Evolutionary conservation across 208 protist species (phyloP), one percentile per base, ranked within the genome.

Genomic region (Angomonas ambiguus): DNA sequence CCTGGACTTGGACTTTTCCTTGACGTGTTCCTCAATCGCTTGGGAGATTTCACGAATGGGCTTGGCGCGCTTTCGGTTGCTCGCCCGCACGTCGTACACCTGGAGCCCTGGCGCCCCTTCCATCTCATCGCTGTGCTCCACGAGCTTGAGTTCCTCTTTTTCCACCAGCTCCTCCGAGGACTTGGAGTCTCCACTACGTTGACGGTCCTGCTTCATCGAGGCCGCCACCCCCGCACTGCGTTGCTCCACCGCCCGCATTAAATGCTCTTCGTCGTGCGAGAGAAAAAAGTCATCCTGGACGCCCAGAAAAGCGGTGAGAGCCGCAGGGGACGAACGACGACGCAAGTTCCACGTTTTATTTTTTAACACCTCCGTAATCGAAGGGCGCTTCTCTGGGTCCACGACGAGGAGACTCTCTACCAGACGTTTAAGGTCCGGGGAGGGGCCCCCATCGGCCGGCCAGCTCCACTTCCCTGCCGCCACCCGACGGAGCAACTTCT

Each of bases 81-180:
- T 90, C 20, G 71, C 77, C 2, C 89, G 86, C n/a, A 93, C 71
- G 76, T 95, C 90, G 69, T 95, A 93, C 11, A 95, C 69, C 61
- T 95, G 87, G 62, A 87, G 74, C 16, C 62, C 74, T 20, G 82
- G 75, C 11, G 71, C 76, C 11, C 85, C 89, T 51, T 81, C 85
- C 0, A 89, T 77, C 2, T 71, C 69, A 18, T 67, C 70, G n/a
- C 85, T 80, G 48, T 68, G 76, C 24, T 82, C 69, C n/a, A 93
- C 87, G 60, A 93, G 78, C 63, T 87, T 86, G 22, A 95, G 71
- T 8, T 33, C 61, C 2, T 56, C 38, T 3, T 27, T 35, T 18
- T 2, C 42, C 13, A 20, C 53, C 2, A 34, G 8, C 0, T 45
- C 62, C 22, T 58, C 62, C 31, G 49, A 60, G 11, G 74, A 68